These are phyloP conservation scores for Phanerochaete sordida DNA, from an alignment of 768 basidiomycete species.

Conservation along the genomic window DNA sequence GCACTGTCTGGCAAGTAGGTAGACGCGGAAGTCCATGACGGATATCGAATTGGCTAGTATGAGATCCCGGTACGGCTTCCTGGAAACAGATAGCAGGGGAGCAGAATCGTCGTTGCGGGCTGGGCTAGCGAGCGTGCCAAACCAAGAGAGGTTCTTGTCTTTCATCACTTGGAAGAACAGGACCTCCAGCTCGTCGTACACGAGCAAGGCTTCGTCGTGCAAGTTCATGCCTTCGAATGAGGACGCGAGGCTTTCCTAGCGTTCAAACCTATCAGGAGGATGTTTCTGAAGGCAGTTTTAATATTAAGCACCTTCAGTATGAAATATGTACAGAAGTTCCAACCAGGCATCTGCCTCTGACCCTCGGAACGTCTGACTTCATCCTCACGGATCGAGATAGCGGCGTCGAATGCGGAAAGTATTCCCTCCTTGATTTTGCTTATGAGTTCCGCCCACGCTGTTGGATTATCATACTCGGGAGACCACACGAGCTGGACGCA, in stretches of 20 bases:
- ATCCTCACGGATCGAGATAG: slow-evolving; percentile 78
- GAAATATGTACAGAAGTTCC: slow-evolving; percentile 99
- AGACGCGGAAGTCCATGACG: slow-evolving; percentile 90
- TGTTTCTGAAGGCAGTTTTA: background rate
- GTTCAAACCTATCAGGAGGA: background rate
- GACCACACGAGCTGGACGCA: slow-evolving; percentile 83
- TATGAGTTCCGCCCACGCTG: slow-evolving; percentile 84
- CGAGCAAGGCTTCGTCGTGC: slow-evolving; percentile 82
- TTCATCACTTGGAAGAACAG: slow-evolving; percentile 71
- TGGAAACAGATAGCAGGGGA: slow-evolving; percentile 71
- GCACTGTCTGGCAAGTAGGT: slow-evolving; percentile 86
- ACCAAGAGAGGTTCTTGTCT: slow-evolving; percentile 90
- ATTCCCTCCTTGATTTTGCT: slow-evolving; percentile 89
- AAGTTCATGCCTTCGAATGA: slow-evolving; percentile 91
- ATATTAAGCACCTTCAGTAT: slow-evolving; percentile 71
- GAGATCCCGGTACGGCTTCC: slow-evolving; percentile 86
- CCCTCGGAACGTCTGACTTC: slow-evolving; percentile 87
- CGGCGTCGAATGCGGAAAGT: slow-evolving; percentile 77
- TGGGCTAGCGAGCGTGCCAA: slow-evolving; percentile 78
- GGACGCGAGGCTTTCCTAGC: slow-evolving; percentile 86
- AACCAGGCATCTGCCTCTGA: slow-evolving; percentile 90
- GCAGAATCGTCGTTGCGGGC: slow-evolving; percentile 70
- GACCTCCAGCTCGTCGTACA: slow-evolving; percentile 89
- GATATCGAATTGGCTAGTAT: slow-evolving; percentile 89
- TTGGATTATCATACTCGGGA: slow-evolving; percentile 65